Evolutionary conservation across 108 stramenopile genomes (phyloP), one percentile per base, ranked within the genome.

Genomic region (Craspedostauros australis): DNA sequence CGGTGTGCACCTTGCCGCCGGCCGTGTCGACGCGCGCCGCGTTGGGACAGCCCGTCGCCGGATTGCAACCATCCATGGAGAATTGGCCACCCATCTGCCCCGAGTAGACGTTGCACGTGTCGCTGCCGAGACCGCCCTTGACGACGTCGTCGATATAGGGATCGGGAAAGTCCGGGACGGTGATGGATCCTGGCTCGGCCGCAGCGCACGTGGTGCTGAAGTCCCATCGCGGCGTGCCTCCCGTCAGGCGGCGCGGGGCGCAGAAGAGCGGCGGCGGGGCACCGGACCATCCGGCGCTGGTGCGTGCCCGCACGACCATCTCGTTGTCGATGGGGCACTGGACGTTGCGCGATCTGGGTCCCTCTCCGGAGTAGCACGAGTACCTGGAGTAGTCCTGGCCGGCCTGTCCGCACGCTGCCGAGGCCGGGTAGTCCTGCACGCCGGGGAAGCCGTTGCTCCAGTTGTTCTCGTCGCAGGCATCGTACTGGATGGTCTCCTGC

Each of bases 401-500:
- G 9, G 66, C 46, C 54, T 75, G 75, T 16, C 75, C 75, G 41
- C 75, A 76, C 0, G 75, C 48, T 19, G 73, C 73, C 14, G 46
- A 42, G 4, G 73, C 21, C 0, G 76, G 76, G 34, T 77, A 77
- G 12, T 50, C 28, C n/a, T n/a, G n/a, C n/a, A n/a, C n/a, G n/a
- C n/a, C n/a, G n/a, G n/a, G n/a, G n/a, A n/a, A n/a, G 16, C 69
- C 69, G 42, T 64, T 59, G 53, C 73, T 72, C 76, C 76, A 74
- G 8, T 37, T 49, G 42, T 57, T 69, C 40, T 77, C 76, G 30
- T 70, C 69, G 46, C 76, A 77, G 19, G 64, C 69, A 33, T 77
- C 68, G 39, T 77, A 77, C 39, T 70, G 62, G 41, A 77, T 77
- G 24, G 76, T 70, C 42, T 77, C 72, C 41, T 73, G 57, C 72